These are phyloP conservation scores for Vitis cinerea DNA, from an alignment of 164 flowering plant genomes.

Conservation along the genomic window DNA sequence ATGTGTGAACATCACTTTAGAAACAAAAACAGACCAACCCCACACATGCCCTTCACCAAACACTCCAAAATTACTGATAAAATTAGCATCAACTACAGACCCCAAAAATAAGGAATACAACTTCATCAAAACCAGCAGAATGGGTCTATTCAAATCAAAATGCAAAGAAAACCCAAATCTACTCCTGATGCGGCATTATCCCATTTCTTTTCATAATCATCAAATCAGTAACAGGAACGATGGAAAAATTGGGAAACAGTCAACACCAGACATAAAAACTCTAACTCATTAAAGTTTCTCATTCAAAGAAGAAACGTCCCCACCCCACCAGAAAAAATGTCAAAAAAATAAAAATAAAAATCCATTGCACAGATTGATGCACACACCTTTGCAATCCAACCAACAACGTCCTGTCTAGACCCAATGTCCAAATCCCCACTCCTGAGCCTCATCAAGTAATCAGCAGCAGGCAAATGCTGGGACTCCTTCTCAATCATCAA, in stretches of 20 bases:
- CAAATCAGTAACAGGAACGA: no score
- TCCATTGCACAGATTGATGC: not conserved
- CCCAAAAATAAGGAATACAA: not conserved
- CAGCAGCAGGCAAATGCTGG: slow-evolving; percentile 50
- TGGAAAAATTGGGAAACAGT: not conserved
- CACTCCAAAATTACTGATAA: not conserved
- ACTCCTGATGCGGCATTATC: not conserved
- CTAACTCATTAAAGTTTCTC: not conserved
- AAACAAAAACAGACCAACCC: not conserved
- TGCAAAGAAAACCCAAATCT: not conserved
- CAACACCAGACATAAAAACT: not conserved
- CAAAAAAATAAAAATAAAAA: not conserved
- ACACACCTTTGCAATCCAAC: slow-evolving; percentile 88
- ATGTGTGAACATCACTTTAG: not conserved
- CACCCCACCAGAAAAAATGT: not conserved
- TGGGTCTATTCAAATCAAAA: not conserved
- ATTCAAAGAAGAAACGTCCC: not conserved
- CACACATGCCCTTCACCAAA: not conserved
- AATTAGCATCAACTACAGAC: not conserved
- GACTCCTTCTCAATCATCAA: slow-evolving; percentile 60
- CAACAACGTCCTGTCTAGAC: slow-evolving; percentile 59
- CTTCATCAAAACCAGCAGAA: not conserved
- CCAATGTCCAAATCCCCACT: slow-evolving; percentile 63
- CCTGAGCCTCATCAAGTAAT: slow-evolving; percentile 56
- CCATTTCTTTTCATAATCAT: not conserved